Evolutionary conservation across 73 alveolate genomes (phyloP).

Genomic region (Paraurostyla sp.): DNA sequence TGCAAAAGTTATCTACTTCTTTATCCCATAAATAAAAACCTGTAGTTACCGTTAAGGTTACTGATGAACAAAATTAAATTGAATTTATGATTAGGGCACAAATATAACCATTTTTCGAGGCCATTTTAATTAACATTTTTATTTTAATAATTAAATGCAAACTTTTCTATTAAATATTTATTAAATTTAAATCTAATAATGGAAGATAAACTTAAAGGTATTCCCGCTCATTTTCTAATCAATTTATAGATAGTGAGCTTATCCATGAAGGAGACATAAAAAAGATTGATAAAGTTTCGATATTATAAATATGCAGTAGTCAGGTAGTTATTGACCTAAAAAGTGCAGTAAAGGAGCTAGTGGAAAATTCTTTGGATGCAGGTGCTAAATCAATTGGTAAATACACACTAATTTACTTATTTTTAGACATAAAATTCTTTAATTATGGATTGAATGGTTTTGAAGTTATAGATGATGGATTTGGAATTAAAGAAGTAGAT

Average conservation of each 20-base stretch:
- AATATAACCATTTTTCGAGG: too few species aligned
- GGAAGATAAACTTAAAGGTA: too few species aligned
- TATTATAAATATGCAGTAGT: conserved; percentile 78
- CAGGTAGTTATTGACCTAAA: conserved; percentile 81
- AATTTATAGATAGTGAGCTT: background rate
- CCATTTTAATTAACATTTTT: too few species aligned
- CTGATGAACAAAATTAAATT: too few species aligned
- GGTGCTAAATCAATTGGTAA: conserved; percentile 69
- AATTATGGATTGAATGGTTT: conserved; percentile 84
- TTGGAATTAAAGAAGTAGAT: conserved; percentile 92
- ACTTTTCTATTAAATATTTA: too few species aligned
- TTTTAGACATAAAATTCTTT: conserved; percentile 63
- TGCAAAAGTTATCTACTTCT: too few species aligned
- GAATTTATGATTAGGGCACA: too few species aligned
- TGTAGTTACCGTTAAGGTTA: too few species aligned
- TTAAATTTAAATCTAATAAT: too few species aligned
- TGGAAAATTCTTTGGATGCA: conserved; percentile 89
- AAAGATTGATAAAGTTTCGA: conserved; percentile 69
- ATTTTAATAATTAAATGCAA: too few species aligned
- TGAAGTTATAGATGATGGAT: conserved; percentile 92
- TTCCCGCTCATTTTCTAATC: background rate
- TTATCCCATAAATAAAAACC: too few species aligned
- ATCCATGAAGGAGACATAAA: conserved; percentile 29
- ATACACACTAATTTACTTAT: background rate
- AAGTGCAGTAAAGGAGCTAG: conserved; percentile 84